A percentile compares a stretch with the other conserved stretches of the same genome.
Evolutionary conservation across 306 rosid species (phyloP).

Genomic region (Elaeagnus macrophylla): DNA sequence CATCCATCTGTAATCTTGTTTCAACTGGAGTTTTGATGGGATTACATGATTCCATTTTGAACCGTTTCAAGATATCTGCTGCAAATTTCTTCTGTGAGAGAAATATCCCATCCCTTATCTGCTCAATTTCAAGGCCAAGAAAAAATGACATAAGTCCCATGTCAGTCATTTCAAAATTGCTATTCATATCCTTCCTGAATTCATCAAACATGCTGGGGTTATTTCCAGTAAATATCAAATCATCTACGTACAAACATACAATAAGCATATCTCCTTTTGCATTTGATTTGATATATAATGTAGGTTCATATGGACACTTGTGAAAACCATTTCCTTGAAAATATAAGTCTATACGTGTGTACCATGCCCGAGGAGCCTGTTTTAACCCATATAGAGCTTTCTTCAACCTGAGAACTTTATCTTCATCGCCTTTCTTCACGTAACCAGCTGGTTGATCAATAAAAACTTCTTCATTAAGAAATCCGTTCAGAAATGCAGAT

Average conservation of each 20-base stretch:
- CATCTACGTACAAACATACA: constrained; percentile 2
- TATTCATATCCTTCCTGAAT: not conserved
- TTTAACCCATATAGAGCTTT: not conserved
- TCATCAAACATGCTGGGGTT: not conserved
- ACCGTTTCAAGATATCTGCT: not conserved
- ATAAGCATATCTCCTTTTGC: not conserved
- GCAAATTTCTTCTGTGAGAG: not conserved
- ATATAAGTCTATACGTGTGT: not conserved
- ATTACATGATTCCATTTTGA: not conserved
- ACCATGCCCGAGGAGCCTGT: not conserved
- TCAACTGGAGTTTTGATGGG: not conserved
- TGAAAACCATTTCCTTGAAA: not conserved
- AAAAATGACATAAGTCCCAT: not conserved
- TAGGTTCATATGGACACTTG: not conserved
- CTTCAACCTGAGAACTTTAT: not conserved
- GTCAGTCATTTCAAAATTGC: constrained; percentile 12
- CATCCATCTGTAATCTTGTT: not conserved
- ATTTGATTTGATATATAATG: not conserved
- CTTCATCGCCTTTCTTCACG: not conserved
- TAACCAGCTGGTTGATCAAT: not conserved
- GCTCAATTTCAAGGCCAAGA: constrained; percentile 1
- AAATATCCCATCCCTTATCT: not conserved
- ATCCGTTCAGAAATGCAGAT: not conserved
- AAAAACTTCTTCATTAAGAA: not conserved
- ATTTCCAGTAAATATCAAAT: not conserved